Base-by-base conservation (phyloP, 345 rosid species). In the Citrus cavaleriei region DNA sequence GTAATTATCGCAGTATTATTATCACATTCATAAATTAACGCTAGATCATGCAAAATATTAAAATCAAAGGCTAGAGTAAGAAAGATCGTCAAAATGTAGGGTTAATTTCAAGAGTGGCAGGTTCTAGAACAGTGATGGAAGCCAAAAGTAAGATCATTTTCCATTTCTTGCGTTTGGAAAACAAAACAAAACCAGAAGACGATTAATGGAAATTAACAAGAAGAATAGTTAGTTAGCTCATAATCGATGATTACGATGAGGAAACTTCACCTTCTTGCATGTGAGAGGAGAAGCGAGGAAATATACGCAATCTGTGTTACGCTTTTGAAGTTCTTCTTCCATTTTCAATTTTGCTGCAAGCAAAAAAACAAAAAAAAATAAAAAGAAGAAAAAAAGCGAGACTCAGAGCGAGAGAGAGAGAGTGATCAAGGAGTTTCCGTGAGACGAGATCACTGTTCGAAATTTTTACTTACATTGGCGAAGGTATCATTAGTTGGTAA, bases 211-310 rank as follows among this genome's bases (percentile, higher is more conserved):
- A 1, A 32, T 66, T 19, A 7, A 55, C 51, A 46, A 46, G 51
- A 46, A 46, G 51, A 46, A 13, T 1, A 13, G 9, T 46, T 46
- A 13, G 18, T 46, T 46, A 46, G 51, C 51, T 46, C 51, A 3
- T 12, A 46, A 46, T 46, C 3, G 51, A 46, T 46, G 18, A 46
- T 46, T 12, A 46, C 4, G 51, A 46, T 46, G 51, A 46, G 5
- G 51, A 46, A 46, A 46, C 5, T 46, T 46, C 18, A 91, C 93
- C 91, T 90, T 91, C 81, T 89, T 88, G 91, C 95, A 91, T 63
- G 95, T 90, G 73, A 91, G 88, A 76, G 95, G 95, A 70, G 93
- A 91, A 67, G 93, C 92, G 62, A 91, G 82, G 79, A 88, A 90
- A 83, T 87, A 90, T 55, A 91, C 90, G 75, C 93, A 91, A 77